Conservation (phyloP, 371 early-diverging fungal species). For the Actinomortierella wolfii region DNA sequence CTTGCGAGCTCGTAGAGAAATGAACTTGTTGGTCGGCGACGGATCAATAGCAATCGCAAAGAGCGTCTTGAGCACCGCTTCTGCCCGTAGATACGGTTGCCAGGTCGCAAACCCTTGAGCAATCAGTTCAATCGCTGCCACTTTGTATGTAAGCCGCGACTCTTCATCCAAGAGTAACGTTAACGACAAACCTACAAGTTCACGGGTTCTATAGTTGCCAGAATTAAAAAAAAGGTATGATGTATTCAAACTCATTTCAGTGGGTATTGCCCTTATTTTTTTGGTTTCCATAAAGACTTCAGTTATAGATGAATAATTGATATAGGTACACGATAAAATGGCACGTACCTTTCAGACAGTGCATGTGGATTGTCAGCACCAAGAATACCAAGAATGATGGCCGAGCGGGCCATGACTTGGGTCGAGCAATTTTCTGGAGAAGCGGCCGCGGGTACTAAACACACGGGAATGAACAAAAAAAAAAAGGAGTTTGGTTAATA, state of each 20-base stretch:
- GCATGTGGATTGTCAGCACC: slow-evolving; percentile 64
- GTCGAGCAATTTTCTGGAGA: slow-evolving; percentile 50
- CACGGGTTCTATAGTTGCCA: slow-evolving; percentile 45
- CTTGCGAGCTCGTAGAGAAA: slow-evolving; percentile 65
- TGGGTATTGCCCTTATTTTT: not conserved
- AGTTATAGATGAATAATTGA: not conserved
- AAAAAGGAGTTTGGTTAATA: not conserved
- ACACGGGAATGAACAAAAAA: not conserved
- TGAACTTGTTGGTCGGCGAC: slow-evolving; percentile 32
- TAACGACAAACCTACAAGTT: slow-evolving; percentile 61
- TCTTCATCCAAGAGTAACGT: slow-evolving; percentile 62
- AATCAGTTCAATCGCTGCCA: slow-evolving; percentile 76
- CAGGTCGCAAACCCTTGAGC: slow-evolving; percentile 79
- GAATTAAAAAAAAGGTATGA: not conserved
- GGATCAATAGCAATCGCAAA: slow-evolving; percentile 60
- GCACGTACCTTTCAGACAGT: slow-evolving; percentile 52
- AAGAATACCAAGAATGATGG: slow-evolving; percentile 76
- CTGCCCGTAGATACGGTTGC: slow-evolving; percentile 75
- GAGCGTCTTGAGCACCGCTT: slow-evolving; percentile 70
- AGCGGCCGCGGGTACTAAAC: slow-evolving; percentile 66
- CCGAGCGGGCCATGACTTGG: slow-evolving; percentile 74
- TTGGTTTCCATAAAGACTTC: no score
- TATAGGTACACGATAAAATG: not conserved
- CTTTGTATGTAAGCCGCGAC: slow-evolving; percentile 59
- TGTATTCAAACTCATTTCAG: not conserved